A percentile compares a stretch with the other conserved stretches of the same genome.
These are phyloP conservation scores for Cyanidium caldarium DNA, from an alignment of 23 red algal species.

Conservation along the genomic window DNA sequence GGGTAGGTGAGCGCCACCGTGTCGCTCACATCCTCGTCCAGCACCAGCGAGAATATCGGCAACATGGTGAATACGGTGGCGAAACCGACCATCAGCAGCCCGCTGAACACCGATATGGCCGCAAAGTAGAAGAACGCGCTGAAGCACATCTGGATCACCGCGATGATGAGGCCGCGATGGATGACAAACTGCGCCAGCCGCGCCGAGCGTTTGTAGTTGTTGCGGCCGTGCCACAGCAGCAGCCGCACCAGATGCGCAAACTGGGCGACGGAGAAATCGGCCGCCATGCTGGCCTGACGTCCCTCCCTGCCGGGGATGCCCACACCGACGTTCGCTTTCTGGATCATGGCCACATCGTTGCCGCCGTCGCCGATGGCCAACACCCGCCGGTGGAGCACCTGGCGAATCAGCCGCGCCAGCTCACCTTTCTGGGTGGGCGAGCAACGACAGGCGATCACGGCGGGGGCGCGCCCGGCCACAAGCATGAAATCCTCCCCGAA, in stretches of 20 bases:
- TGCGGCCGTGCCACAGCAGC: constrained; percentile 90
- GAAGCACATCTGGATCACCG: constrained; percentile 50
- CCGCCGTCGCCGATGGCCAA: constrained; percentile 93
- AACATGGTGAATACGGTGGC: constrained; percentile 95
- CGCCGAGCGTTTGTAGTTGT: constrained; percentile 76
- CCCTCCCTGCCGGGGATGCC: constrained; percentile 98
- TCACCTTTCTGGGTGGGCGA: constrained; percentile 80
- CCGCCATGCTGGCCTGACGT: constrained; percentile 71
- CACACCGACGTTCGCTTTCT: constrained; percentile 80
- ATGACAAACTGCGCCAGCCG: constrained; percentile 94
- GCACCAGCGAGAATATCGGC: constrained; percentile 74
- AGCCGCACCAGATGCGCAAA: constrained; percentile 74
- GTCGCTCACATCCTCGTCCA: constrained; percentile 73
- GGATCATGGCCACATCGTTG: constrained; percentile 97
- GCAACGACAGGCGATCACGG: constrained; percentile 86
- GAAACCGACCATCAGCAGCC: constrained; percentile 86
- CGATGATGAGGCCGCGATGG: constrained; percentile 89
- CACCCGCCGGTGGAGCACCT: constrained; percentile 35
- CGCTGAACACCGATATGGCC: constrained; percentile 72
- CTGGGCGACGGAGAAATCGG: constrained; percentile 67
- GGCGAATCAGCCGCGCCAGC: constrained; percentile 44
- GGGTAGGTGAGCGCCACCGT: constrained; percentile 70
- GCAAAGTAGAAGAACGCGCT: constrained; percentile 92
- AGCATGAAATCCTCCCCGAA: constrained; percentile 72
- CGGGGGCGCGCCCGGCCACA: constrained; percentile 39